Evolutionary conservation across 148 eudicot genomes (phyloP), one percentile per base, ranked within the genome.

Genomic region (Amaranthus palmeri): DNA sequence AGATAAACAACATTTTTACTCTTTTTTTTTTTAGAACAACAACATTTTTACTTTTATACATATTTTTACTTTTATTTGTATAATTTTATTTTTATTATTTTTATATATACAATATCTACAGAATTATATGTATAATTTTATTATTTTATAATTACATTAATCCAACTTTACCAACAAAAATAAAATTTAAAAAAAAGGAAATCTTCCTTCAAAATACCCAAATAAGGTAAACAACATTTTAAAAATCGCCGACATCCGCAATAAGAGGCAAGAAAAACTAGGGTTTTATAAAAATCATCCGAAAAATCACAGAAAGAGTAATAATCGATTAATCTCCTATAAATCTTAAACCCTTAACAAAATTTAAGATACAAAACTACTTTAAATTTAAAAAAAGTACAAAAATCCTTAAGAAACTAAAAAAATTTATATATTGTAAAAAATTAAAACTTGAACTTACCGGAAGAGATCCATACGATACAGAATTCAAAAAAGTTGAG

Each of bases 301-400:
- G 36, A 25, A 66, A 76, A 68, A 74, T 49, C 61, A 78, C 36
- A 25, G 36, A 25, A 25, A 25, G 36, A 25, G 36, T 25, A 25
- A 25, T 25, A 25, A 25, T n/a, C n/a, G n/a, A n/a, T n/a, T n/a
- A 82, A 82, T 79, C 81, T 47, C 60, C 86, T 83, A n/a, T 65
- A 12, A 8, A 65, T 36, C 69, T 83, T 83, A 80, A 83, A 80
- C 74, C 77, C 67, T 57, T 50, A 44, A 25, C 6, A 69, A 74
- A 72, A 81, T 69, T 80, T 14, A 65, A 83, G 80, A 81, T 78
- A 76, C 81, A 76, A 73, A 66, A 52, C 5, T 52, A 44, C 5
- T 56, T 13, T 6, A 60, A 55, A 72, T 12, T 11, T 17, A n/a
- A 73, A 54, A 72, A 25, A 25, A 25, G 0, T 25, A 25, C 36